These are phyloP conservation scores for Colletotrichum coccodes DNA, from an alignment of 2,329 filamentous ascomycete species.

Conservation along the genomic window DNA sequence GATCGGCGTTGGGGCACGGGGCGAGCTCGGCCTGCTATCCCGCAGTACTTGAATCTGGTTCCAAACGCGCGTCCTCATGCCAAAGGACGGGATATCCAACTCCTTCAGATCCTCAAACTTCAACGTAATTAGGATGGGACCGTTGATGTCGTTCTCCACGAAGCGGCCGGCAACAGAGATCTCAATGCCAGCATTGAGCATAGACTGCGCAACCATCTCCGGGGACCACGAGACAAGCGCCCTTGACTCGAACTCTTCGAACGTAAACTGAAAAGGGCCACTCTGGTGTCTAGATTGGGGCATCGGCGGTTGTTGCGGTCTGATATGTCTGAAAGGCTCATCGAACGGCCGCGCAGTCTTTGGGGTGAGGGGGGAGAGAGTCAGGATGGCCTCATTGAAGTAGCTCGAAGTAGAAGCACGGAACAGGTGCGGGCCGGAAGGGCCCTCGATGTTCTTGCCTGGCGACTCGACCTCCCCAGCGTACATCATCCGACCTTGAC, in stretches of 20 bases:
- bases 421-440: slow-evolving; percentile 88
- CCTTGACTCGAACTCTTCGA: slow-evolving; percentile 66
- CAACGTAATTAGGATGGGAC: slow-evolving; percentile 86
- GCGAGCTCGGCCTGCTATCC: slow-evolving; percentile 61
- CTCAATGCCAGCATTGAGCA: slow-evolving; percentile 86
- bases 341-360: slow-evolving; percentile 59
- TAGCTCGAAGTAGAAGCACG: slow-evolving; percentile 71
- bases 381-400: slow-evolving; percentile 64
- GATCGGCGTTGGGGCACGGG: slow-evolving; percentile 67
- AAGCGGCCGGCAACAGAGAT: slow-evolving; percentile 83
- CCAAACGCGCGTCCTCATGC: slow-evolving; percentile 83
- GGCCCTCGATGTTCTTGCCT: slow-evolving; percentile 77
- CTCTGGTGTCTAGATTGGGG: slow-evolving; percentile 45
- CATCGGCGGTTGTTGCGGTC: slow-evolving; percentile 30
- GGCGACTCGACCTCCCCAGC: slow-evolving; percentile 64
- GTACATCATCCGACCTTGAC: slow-evolving; percentile 67
- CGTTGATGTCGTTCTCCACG: slow-evolving; percentile 91
- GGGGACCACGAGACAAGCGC: slow-evolving; percentile 76
- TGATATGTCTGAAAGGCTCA: slow-evolving; percentile 27
- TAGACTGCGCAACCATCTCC: slow-evolving; percentile 84
- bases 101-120: slow-evolving; percentile 90
- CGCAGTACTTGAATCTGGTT: slow-evolving; percentile 79
- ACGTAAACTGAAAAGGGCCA: slow-evolving; percentile 67
- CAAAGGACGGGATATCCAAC: slow-evolving; percentile 83
- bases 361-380: slow-evolving; percentile 79